A percentile compares a stretch with the other conserved stretches of the same genome.
phyloP scores from a whole-genome alignment of 345 rosid genomes.

The Bruguiera parviflora region DNA sequence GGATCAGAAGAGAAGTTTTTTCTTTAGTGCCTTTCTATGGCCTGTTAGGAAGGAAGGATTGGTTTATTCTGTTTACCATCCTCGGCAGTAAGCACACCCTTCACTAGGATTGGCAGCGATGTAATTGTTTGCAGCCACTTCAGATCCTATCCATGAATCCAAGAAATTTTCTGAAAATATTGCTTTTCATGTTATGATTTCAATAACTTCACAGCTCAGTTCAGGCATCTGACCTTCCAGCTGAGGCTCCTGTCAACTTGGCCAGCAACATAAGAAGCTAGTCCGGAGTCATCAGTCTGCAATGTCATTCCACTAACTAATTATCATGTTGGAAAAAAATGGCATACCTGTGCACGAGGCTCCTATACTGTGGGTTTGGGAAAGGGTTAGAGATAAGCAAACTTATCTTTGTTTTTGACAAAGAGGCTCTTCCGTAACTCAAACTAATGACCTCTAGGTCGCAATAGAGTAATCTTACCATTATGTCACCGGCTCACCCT shows the following conservation, averaged over 20 bases:
- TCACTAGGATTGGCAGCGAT: constrained; percentile 79
- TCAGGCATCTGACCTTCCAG: constrained; percentile 63
- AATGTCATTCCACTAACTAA: constrained; percentile 1
- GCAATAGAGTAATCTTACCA: no score
- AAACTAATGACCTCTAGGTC: no score
- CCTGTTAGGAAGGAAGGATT: neutral
- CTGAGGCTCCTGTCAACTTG: constrained; percentile 75
- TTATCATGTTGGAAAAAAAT: no score
- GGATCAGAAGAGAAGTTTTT: neutral
- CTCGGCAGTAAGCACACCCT: constrained; percentile 90
- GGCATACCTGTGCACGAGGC: no score
- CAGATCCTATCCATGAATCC: constrained; percentile 50
- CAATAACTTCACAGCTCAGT: neutral
- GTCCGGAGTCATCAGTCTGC: constrained; percentile 83
- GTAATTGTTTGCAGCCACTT: constrained; percentile 94
- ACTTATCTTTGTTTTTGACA: no score
- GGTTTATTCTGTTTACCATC: constrained; percentile 49
- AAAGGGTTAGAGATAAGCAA: no score
- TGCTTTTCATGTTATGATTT: neutral
- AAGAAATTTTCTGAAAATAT: neutral
- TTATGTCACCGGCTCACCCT: no score
- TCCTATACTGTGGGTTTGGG: no score
- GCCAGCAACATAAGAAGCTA: constrained; percentile 84
- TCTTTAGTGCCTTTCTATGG: neutral
- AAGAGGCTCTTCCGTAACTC: no score